Evolutionary conservation across 352 stramenopile species (phyloP).

Genomic region (Nothophytophthora sp.): DNA sequence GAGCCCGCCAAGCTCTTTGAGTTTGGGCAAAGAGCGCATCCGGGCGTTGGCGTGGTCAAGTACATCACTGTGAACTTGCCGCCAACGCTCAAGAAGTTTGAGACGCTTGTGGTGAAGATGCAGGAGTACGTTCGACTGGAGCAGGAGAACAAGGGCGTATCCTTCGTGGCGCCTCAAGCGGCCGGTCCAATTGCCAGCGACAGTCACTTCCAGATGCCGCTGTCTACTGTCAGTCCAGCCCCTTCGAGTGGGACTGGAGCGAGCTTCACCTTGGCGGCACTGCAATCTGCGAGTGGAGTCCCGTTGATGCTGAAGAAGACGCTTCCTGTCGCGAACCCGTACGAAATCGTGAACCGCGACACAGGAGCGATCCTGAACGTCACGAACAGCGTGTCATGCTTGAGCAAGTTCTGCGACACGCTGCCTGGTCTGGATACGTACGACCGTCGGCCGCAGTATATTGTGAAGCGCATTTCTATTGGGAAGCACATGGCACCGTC

Average conservation of each 20-base stretch:
- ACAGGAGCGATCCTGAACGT: constrained; percentile 68
- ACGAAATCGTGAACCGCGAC: constrained; percentile 65
- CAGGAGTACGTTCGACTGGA: constrained; percentile 55
- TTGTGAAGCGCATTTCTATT: constrained; percentile 67
- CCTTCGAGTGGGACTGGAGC: constrained; percentile 2
- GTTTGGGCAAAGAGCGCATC: constrained; percentile 50
- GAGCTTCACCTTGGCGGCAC: constrained; percentile 13
- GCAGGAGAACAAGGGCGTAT: constrained; percentile 24
- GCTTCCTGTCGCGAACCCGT: constrained; percentile 26
- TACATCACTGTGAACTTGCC: constrained; percentile 56
- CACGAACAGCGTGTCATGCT: constrained; percentile 56
- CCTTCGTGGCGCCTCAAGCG: not conserved
- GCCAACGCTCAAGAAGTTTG: constrained; percentile 58
- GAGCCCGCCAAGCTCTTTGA: constrained; percentile 79
- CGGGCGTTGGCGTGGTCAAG: constrained; percentile 51
- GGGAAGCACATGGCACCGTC: constrained; percentile 41
- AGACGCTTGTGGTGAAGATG: constrained; percentile 61
- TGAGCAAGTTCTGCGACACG: constrained; percentile 84
- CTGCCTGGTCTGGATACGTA: constrained; percentile 83
- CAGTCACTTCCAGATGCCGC: constrained; percentile 11
- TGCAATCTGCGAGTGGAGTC: constrained; percentile 15
- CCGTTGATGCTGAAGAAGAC: constrained; percentile 10
- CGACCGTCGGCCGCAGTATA: constrained; percentile 77
- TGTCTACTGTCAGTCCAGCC: constrained; percentile 4
- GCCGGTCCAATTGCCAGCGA: not conserved